Conservation (phyloP, 2,329 filamentous ascomycete species). For the Neopestalotiopsis sp. region DNA sequence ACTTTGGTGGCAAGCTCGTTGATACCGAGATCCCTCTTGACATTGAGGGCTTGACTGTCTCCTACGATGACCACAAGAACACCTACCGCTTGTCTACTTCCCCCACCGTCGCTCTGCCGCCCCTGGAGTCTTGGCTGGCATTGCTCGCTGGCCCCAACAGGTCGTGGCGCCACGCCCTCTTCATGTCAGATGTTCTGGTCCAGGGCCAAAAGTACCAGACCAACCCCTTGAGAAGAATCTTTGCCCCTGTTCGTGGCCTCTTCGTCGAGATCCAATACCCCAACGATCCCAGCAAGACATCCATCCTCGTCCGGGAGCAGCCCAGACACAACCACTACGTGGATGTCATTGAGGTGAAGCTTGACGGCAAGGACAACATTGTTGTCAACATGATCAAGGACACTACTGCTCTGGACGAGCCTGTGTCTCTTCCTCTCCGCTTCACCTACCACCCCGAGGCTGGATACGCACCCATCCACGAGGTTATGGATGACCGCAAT, state of each 20-base stretch:
- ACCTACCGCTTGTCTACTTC: constrained; percentile 83
- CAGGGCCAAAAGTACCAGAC: constrained; percentile 97
- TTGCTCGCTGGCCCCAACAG: constrained; percentile 84
- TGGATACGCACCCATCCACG: constrained; percentile 95
- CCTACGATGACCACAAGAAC: constrained; percentile 78
- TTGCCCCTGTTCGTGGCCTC: constrained; percentile 83
- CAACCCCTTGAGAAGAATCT: constrained; percentile 92
- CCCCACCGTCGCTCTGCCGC: constrained; percentile 75
- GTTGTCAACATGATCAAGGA: constrained; percentile 91
- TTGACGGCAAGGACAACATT: constrained; percentile 79
- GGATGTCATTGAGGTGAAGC: constrained; percentile 85
- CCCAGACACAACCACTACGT: constrained; percentile 84
- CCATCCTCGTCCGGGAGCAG: constrained; percentile 87
- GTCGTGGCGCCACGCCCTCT: constrained; percentile 94
- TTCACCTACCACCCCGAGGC: constrained; percentile 96
- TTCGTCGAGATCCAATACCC: constrained; percentile 87
- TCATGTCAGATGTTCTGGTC: constrained; percentile 90
- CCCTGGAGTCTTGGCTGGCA: constrained; percentile 82
- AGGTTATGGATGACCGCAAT: constrained; percentile 95
- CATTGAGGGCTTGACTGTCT: constrained; percentile 84
- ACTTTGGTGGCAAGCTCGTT: constrained; percentile 89
- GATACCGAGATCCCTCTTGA: constrained; percentile 75
- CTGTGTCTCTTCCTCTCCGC: constrained; percentile 82
- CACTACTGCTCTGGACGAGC: constrained; percentile 81
- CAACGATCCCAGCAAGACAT: constrained; percentile 80